Conservation (phyloP, 2,329 filamentous ascomycete genomes). For the Xylariales sp. region DNA sequence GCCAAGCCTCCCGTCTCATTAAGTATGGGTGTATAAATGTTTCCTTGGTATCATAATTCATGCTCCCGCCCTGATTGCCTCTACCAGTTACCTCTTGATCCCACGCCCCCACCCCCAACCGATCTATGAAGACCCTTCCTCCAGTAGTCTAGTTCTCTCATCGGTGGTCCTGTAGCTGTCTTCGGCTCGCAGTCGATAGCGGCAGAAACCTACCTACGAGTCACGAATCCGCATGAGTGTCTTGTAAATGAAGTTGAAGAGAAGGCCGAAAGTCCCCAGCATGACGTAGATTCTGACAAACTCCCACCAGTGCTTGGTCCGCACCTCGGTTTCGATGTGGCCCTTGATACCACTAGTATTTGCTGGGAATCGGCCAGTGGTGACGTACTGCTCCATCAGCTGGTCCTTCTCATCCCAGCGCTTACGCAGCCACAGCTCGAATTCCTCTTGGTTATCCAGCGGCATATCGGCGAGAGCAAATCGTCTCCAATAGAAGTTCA, state of each 20-base stretch:
- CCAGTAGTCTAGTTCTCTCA: not conserved
- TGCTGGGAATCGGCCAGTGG: conserved; percentile 75
- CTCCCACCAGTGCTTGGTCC: conserved; percentile 49
- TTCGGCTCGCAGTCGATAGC: too few relatives aligned
- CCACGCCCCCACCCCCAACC: too few relatives aligned
- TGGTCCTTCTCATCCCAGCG: conserved; percentile 92
- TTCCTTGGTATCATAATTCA: too few relatives aligned
- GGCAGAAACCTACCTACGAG: too few relatives aligned
- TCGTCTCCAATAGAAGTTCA: conserved; percentile 94
- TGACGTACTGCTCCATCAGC: conserved; percentile 76
- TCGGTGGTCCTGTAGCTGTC: too few relatives aligned
- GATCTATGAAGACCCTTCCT: not conserved
- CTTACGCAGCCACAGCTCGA: conserved; percentile 79
- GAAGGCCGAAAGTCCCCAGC: conserved; percentile 36
- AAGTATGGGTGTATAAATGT: too few relatives aligned
- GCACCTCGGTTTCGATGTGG: conserved; percentile 56
- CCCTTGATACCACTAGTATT: conserved; percentile 46
- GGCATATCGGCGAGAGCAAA: conserved; percentile 80
- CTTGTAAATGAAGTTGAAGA: conserved; percentile 29
- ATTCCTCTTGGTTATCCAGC: conserved; percentile 65
- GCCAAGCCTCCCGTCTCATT: too few relatives aligned
- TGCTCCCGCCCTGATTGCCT: too few relatives aligned
- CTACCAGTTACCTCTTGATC: too few relatives aligned
- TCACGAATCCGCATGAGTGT: not conserved
- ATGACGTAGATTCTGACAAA: conserved; percentile 51